These are phyloP conservation scores for Ammopiptanthus mongolicus DNA, from an alignment of 306 rosid genomes.

Conservation along the genomic window DNA sequence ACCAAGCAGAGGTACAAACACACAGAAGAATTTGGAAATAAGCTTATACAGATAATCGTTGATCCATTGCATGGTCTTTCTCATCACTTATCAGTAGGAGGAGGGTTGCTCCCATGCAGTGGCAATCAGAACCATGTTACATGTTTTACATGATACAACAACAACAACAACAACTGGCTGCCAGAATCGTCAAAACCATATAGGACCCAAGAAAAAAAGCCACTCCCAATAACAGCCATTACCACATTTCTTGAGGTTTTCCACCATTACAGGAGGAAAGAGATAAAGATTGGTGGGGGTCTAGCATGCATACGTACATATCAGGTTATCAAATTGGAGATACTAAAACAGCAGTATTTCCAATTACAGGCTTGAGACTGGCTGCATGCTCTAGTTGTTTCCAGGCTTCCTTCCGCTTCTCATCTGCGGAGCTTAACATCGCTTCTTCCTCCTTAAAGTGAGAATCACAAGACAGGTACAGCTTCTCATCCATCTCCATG, in stretches of 20 bases:
- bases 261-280: conserved; percentile 23
- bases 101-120: conserved; percentile 27
- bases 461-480: conserved; percentile 53
- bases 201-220: conserved; percentile 20
- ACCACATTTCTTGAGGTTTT: conserved; percentile 33
- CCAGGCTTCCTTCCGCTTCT: conserved; percentile 81
- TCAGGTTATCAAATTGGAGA: conserved; percentile 40
- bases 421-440: conserved; percentile 27
- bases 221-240: conserved; percentile 44
- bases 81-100: conserved; percentile 30
- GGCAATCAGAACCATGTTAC: conserved; percentile 38
- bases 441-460: conserved; percentile 69
- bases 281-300: conserved; percentile 5
- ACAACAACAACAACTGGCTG: conserved; percentile 47
- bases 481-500: conserved; percentile 83
- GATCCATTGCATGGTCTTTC: conserved; percentile 39
- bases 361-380: conserved; percentile 64
- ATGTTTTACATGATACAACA: too few relatives aligned
- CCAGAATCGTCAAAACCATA: conserved; percentile 25
- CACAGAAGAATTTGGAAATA: conserved; percentile 11
- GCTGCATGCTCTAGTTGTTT: conserved; percentile 67
- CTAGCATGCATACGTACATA: conserved; percentile 32
- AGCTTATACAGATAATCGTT: conserved; percentile 37
- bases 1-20: background rate
- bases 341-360: conserved; percentile 83